A percentile compares a stretch with the other conserved stretches of the same genome.
Conservation (phyloP, 352 stramenopile genomes). For the Globisporangium barbulae region DNA sequence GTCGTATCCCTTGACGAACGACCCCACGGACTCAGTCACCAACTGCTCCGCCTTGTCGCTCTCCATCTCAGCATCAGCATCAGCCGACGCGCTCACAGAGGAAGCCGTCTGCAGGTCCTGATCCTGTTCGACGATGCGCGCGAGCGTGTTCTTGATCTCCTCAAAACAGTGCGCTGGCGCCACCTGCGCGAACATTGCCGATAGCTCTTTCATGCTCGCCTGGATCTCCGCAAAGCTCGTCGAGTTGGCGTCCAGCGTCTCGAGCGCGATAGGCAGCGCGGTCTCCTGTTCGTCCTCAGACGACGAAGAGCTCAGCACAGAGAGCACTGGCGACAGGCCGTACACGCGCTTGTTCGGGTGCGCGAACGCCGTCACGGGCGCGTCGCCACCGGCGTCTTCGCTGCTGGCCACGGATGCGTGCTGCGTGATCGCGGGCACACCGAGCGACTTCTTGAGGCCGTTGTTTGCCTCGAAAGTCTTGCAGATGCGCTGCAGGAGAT, state of each 20-base stretch:
- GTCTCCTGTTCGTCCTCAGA: not conserved
- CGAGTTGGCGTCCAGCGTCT: constrained; percentile 33
- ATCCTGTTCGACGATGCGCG: constrained; percentile 29
- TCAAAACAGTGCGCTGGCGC: constrained; percentile 34
- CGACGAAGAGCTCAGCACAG: constrained; percentile 2
- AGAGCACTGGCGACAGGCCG: constrained; percentile 54
- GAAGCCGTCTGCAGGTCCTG: constrained; percentile 23
- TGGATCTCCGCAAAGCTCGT: constrained; percentile 34
- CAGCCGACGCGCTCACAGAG: not conserved
- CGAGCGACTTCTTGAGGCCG: constrained; percentile 34
- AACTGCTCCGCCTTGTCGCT: constrained; percentile 16
- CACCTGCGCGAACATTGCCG: constrained; percentile 25
- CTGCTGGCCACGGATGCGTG: constrained; percentile 42
- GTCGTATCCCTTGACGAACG: constrained; percentile 60
- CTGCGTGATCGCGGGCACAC: constrained; percentile 57
- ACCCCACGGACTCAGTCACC: constrained; percentile 25
- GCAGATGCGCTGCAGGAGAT: constrained; percentile 28
- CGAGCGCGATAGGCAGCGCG: constrained; percentile 25
- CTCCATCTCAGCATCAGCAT: constrained; percentile 18
- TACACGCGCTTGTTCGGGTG: constrained; percentile 54
- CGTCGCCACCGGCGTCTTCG: constrained; percentile 35
- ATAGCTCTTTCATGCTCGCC: constrained; percentile 23
- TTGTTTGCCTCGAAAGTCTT: constrained; percentile 24
- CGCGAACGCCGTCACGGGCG: constrained; percentile 51
- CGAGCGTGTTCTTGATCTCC: constrained; percentile 26